A percentile compares a stretch with the other conserved stretches of the same genome.
Evolutionary conservation across 306 rosid genomes (phyloP).

Genomic region (Rosa chinensis): DNA sequence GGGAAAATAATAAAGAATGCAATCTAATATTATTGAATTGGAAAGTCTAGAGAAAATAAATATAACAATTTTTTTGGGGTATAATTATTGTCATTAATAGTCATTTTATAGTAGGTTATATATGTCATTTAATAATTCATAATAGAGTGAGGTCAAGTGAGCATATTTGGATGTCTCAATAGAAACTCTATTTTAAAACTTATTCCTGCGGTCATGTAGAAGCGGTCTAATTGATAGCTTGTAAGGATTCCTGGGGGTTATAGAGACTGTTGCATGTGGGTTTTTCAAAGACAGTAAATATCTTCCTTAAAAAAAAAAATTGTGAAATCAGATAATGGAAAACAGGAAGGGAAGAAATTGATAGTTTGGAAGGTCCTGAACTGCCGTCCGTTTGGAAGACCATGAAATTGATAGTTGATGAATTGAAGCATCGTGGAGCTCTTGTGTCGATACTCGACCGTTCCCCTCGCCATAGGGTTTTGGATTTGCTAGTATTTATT

Average conservation of each 20-base stretch:
- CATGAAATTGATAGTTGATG: conserved; percentile 67
- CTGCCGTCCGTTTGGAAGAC: conserved; percentile 60
- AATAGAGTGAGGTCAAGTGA: too few species aligned
- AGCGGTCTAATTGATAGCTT: not conserved
- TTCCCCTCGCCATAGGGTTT: too few species aligned
- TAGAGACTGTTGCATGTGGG: not conserved
- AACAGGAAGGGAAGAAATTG: not conserved
- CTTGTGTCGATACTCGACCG: not conserved
- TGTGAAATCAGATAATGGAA: not conserved
- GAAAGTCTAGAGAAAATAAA: too few species aligned
- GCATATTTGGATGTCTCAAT: too few species aligned
- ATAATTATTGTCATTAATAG: too few species aligned
- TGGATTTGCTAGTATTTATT: too few species aligned
- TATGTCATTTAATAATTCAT: too few species aligned
- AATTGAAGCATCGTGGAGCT: conserved; percentile 91
- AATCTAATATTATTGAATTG: too few species aligned
- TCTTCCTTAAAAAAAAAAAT: not conserved
- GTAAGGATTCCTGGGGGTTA: not conserved
- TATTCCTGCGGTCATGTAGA: not conserved
- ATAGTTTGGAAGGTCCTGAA: not conserved
- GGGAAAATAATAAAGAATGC: too few species aligned
- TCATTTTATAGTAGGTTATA: too few species aligned
- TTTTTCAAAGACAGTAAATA: not conserved
- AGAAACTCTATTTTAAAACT: not conserved
- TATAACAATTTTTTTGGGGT: too few species aligned